These are phyloP conservation scores for Zoysia pacifica DNA, from an alignment of 176 grass and related monocot species.

Conservation along the genomic window DNA sequence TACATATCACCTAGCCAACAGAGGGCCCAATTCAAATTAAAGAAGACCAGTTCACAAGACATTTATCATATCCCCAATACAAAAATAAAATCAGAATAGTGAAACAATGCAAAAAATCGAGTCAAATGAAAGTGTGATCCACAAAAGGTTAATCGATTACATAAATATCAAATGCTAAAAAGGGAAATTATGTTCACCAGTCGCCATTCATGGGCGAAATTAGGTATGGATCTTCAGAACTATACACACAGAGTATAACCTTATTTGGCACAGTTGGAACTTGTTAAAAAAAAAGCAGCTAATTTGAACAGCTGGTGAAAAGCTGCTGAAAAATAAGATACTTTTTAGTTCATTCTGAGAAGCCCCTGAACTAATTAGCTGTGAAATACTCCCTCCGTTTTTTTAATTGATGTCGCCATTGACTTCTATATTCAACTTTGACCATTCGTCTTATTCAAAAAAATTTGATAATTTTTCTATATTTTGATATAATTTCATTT, in stretches of 20 bases:
- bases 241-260: not conserved
- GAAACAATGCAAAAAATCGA: not conserved
- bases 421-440: no score
- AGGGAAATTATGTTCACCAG: not conserved
- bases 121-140: not conserved
- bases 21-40: not conserved
- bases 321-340: no score
- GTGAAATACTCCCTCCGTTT: no score
- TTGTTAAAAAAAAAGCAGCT: no score
- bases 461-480: no score
- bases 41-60: not conserved
- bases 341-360: no score
- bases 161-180: constrained; percentile 16
- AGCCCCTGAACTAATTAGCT: no score
- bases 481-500: no score
- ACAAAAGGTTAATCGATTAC: constrained; percentile 13
- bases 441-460: no score
- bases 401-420: no score
- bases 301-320: no score
- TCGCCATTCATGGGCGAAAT: not conserved
- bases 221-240: not conserved
- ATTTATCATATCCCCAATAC: constrained; percentile 14
- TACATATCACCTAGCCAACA: constrained; percentile 7
- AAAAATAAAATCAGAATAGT: not conserved
- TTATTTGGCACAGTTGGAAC: no score